Evolutionary conservation across 352 stramenopile genomes (phyloP).

Genomic region (Phytophthora agathidicida): DNA sequence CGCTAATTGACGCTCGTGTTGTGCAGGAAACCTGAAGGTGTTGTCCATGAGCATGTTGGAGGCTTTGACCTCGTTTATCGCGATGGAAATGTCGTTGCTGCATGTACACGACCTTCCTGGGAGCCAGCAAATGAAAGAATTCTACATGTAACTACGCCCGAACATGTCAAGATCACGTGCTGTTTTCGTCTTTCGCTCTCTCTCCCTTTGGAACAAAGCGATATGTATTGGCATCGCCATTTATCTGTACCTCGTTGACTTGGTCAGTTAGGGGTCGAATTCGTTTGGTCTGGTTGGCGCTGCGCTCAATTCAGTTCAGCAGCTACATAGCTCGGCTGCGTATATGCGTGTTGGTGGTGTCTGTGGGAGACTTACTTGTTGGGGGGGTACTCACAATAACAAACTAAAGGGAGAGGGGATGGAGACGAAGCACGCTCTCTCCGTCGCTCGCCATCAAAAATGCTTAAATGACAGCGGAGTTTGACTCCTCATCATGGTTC

Average conservation of each 20-base stretch:
- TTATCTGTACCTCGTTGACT: constrained; percentile 36
- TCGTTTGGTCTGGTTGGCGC: constrained; percentile 32
- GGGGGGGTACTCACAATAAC: constrained; percentile 43
- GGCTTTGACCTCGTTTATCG: constrained; percentile 85
- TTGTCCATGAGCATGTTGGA: constrained; percentile 55
- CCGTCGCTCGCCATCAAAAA: constrained; percentile 34
- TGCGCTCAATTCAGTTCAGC: constrained; percentile 28
- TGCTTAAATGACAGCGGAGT: constrained; percentile 58
- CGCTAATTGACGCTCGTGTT: background rate
- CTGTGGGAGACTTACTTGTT: constrained; percentile 23
- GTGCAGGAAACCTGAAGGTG: constrained; percentile 38
- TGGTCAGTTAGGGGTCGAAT: constrained; percentile 25
- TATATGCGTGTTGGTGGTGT: constrained; percentile 17
- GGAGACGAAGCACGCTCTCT: constrained; percentile 6
- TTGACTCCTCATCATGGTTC: constrained; percentile 50
- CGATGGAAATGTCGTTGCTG: constrained; percentile 59
- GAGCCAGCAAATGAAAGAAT: too few relatives aligned
- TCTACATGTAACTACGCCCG: too few relatives aligned
- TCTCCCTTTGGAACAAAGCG: constrained; percentile 29
- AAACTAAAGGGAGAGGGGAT: constrained; percentile 22
- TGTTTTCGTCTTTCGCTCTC: constrained; percentile 8
- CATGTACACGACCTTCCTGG: constrained; percentile 78
- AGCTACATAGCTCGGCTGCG: constrained; percentile 16
- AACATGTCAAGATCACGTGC: constrained; percentile 6
- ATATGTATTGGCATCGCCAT: constrained; percentile 36